A percentile compares a stretch with the other conserved stretches of the same genome.
Evolutionary conservation across 1,284 basidiomycete genomes (phyloP).

Genomic region (Irpex sp.): DNA sequence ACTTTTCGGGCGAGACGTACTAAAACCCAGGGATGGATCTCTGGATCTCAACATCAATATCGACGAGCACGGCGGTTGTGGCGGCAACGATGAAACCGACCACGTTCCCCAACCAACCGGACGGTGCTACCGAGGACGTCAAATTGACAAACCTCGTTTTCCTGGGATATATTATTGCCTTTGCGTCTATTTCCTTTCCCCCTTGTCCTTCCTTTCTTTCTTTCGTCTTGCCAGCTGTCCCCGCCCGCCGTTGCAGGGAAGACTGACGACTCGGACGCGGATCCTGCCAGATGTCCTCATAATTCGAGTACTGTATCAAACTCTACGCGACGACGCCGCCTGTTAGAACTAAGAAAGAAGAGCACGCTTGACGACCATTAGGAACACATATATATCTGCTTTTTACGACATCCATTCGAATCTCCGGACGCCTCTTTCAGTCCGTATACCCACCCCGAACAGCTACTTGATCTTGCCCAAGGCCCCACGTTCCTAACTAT

Average conservation of each 20-base stretch:
- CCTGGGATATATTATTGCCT: slow-evolving; percentile 10
- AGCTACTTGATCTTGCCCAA: neutral
- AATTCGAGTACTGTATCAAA: neutral
- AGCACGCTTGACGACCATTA: neutral
- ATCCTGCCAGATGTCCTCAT: neutral
- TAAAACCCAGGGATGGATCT: neutral
- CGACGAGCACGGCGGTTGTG: neutral
- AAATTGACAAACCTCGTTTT: slow-evolving; percentile 5
- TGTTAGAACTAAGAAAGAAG: neutral
- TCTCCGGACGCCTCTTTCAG: neutral
- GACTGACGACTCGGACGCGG: neutral
- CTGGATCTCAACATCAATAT: neutral
- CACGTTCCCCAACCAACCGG: slow-evolving; percentile 6
- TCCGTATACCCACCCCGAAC: neutral
- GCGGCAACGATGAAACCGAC: slow-evolving; percentile 1
- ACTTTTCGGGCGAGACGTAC: neutral
- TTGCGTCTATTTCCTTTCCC: slow-evolving; percentile 9
- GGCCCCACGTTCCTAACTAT: neutral
- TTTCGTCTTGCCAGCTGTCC: slow-evolving; percentile 8
- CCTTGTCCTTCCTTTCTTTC: slow-evolving; percentile 8
- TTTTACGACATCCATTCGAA: neutral
- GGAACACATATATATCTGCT: neutral
- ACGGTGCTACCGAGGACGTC: slow-evolving; percentile 1
- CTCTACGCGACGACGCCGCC: neutral
- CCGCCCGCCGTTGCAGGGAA: neutral